phyloP scores from a whole-genome alignment of 495 filamentous ascomycete species.

The Aspergillus steynii region DNA sequence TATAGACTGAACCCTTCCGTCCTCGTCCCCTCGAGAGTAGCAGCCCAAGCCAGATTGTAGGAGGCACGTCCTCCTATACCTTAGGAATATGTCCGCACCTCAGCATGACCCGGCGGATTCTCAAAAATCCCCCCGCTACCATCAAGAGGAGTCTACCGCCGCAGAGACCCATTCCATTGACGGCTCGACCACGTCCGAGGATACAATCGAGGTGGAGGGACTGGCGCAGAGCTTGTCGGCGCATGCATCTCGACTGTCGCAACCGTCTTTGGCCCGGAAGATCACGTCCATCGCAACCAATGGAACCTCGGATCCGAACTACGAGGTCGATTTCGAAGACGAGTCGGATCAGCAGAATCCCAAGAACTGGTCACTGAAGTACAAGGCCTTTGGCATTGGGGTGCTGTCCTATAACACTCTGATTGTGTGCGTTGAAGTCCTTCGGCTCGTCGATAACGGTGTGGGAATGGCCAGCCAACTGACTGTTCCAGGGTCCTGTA shows the following conservation, averaged over 20 bases:
- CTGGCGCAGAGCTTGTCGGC: slow-evolving; percentile 30
- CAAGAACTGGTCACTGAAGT: slow-evolving; percentile 70
- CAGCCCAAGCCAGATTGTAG: neutral
- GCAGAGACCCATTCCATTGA: slow-evolving; percentile 28
- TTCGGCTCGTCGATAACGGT: neutral
- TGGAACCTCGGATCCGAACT: slow-evolving; percentile 62
- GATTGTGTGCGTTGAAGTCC: slow-evolving; percentile 52
- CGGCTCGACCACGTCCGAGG: slow-evolving; percentile 31
- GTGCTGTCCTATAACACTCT: slow-evolving; percentile 72
- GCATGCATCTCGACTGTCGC: slow-evolving; percentile 24
- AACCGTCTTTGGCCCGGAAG: slow-evolving; percentile 33
- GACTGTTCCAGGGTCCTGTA: slow-evolving; percentile 63
- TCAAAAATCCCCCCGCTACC: slow-evolving; percentile 29
- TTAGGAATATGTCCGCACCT: slow-evolving; percentile 22
- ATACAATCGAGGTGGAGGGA: slow-evolving; percentile 29
- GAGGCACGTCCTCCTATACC: neutral
- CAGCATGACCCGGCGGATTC: slow-evolving; percentile 16
- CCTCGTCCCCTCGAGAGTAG: neutral
- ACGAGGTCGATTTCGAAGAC: slow-evolving; percentile 72
- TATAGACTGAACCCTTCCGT: neutral
- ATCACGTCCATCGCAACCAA: slow-evolving; percentile 58
- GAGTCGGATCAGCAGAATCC: slow-evolving; percentile 69
- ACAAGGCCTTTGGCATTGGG: slow-evolving; percentile 62
- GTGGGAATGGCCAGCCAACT: neutral
- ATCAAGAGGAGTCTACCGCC: slow-evolving; percentile 18